These are phyloP conservation scores for Ogataea trehalophila DNA, from an alignment of 805 yeast species.

Conservation along the genomic window DNA sequence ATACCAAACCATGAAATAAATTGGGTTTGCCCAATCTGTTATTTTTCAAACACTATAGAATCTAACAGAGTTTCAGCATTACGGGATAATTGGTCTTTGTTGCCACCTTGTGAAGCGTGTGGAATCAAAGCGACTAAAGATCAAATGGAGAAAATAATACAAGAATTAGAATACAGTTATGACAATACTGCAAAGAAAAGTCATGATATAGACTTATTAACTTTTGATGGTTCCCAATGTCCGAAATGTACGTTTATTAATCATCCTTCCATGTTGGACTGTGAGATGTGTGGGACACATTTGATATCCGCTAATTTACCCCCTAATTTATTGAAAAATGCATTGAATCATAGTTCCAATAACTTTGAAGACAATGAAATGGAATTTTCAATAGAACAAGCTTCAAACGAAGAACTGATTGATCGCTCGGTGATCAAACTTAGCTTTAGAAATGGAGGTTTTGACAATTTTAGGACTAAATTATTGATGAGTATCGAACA, in stretches of 20 bases:
- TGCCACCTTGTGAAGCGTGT: conserved; percentile 55
- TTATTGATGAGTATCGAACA: conserved; percentile 42
- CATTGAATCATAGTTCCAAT: neutral
- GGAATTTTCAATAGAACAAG: conserved; percentile 10
- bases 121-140: conserved; percentile 48
- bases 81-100: conserved; percentile 5
- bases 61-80: conserved; percentile 15
- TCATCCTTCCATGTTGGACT: conserved; percentile 68
- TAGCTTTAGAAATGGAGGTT: conserved; percentile 75
- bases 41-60: conserved; percentile 50
- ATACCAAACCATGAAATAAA: conserved; percentile 20
- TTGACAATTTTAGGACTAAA: conserved; percentile 45
- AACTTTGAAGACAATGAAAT: neutral
- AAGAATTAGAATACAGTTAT: neutral
- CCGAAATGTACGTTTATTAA: conserved; percentile 62
- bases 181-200: neutral
- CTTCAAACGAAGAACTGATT: conserved; percentile 10
- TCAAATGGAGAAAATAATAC: conserved; percentile 24
- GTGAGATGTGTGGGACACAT: conserved; percentile 83
- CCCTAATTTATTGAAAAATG: conserved; percentile 2
- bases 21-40: conserved; percentile 92
- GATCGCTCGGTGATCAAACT: conserved; percentile 46
- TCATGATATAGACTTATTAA: conserved; percentile 12
- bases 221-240: conserved; percentile 37
- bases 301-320: conserved; percentile 29